Conservation (phyloP, 164 flowering plant species). For the Amborella trichopoda region DNA sequence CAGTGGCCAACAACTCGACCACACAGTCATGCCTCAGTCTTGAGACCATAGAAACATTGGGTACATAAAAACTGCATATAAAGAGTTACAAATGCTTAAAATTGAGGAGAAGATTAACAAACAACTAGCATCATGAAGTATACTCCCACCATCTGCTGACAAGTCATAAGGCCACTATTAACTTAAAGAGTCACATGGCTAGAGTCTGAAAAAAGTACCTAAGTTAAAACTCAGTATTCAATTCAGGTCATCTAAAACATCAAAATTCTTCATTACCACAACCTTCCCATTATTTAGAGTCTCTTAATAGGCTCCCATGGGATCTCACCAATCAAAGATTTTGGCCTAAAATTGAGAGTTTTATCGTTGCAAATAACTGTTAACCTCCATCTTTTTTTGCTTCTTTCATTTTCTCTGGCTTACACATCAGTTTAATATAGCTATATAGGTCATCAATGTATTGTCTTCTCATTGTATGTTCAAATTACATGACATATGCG, state of each 20-base stretch:
- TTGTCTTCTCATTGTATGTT: no score
- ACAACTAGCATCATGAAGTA: no score
- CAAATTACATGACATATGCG: no score
- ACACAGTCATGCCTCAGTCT: conserved; percentile 73
- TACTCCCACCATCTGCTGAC: no score
- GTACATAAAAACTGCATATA: not conserved
- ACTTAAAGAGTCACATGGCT: no score
- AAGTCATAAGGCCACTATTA: no score
- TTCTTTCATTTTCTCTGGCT: no score
- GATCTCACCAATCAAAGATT: conserved; percentile 90
- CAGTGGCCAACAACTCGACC: conserved; percentile 85
- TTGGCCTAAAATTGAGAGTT: conserved; percentile 87
- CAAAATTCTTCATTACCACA: conserved; percentile 87
- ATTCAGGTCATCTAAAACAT: conserved; percentile 72
- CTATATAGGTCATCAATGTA: no score
- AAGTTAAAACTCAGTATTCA: conserved; percentile 62
- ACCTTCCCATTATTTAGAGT: conserved; percentile 44
- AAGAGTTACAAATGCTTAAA: not conserved
- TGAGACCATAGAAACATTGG: conserved; percentile 71
- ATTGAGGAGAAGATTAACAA: no score
- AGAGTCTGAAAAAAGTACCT: conserved; percentile 29
- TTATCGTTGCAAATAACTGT: no score
- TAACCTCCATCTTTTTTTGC: no score
- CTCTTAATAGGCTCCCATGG: conserved; percentile 82
- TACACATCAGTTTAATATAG: no score